Conservation (phyloP, 2,329 filamentous ascomycete species). For the Fusarium proliferatum region DNA sequence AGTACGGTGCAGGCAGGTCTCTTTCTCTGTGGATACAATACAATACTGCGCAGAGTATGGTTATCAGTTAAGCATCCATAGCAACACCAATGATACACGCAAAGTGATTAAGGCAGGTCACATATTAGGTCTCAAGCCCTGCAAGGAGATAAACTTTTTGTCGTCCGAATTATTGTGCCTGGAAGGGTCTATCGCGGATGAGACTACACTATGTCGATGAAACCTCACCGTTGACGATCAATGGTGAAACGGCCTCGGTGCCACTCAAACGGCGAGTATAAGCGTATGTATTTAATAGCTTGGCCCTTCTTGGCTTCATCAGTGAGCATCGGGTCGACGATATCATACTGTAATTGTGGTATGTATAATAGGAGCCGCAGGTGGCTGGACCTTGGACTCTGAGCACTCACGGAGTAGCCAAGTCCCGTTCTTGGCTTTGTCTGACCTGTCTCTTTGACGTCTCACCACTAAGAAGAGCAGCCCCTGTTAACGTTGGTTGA, state of each 20-base stretch:
- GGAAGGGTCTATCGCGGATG: background rate
- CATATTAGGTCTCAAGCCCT: constrained; percentile 1
- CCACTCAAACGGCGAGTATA: constrained; percentile 21
- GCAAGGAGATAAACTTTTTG: background rate
- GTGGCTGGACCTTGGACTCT: background rate
- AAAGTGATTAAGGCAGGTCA: background rate
- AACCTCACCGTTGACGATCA: constrained; percentile 22
- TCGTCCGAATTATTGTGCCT: background rate
- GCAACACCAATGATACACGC: background rate
- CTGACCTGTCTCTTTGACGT: constrained; percentile 26
- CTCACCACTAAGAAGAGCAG: constrained; percentile 22
- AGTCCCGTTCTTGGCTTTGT: constrained; percentile 36
- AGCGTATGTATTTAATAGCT: constrained; percentile 4
- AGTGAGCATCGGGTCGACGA: background rate
- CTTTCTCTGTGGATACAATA: background rate
- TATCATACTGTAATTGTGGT: background rate
- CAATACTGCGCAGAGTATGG: background rate
- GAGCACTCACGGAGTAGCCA: constrained; percentile 17
- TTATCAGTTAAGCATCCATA: background rate
- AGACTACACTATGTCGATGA: constrained; percentile 8
- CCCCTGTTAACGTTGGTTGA: constrained; percentile 2
- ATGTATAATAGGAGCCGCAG: background rate
- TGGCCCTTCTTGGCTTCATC: constrained; percentile 24
- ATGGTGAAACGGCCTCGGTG: constrained; percentile 25
- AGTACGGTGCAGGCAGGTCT: constrained; percentile 15